Conservation (phyloP, 371 early-diverging fungal genomes). For the Actinomortierella ambigua region DNA sequence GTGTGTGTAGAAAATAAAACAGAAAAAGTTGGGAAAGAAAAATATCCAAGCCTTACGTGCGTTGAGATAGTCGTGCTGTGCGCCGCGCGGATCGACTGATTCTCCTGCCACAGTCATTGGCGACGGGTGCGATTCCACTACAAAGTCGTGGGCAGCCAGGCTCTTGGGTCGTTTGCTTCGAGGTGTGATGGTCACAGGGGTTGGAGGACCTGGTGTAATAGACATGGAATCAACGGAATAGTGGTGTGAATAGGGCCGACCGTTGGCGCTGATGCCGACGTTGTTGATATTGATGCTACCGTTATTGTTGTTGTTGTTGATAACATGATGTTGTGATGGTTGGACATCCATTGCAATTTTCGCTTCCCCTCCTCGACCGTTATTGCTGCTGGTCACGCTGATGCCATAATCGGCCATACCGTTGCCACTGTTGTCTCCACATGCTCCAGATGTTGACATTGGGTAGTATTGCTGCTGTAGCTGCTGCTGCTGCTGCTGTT, state of each 20-base stretch:
- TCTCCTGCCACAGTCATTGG: no score
- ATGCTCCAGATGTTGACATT: neutral
- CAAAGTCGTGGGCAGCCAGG: conserved; percentile 34
- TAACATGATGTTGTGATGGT: no score
- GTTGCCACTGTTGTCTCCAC: no score
- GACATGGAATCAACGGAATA: conserved; percentile 19
- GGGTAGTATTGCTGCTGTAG: neutral
- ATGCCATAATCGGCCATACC: neutral
- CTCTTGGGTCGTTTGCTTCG: conserved; percentile 35
- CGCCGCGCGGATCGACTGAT: no score
- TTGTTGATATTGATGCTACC: conserved; percentile 4
- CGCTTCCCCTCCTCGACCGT: neutral
- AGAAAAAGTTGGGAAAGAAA: no score
- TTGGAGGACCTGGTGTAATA: conserved; percentile 20
- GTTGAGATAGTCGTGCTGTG: no score
- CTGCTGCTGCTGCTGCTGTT: conserved; percentile 14
- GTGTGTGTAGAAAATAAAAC: no score
- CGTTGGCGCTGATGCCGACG: conserved; percentile 5
- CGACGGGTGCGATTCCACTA: neutral
- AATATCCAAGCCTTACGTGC: no score
- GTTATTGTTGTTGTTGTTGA: neutral
- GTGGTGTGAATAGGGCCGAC: conserved; percentile 12
- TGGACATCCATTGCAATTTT: no score
- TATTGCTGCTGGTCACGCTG: conserved; percentile 9
- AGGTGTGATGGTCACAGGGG: conserved; percentile 10